Evolutionary conservation across 345 rosid species (phyloP), one percentile per base, ranked within the genome.

Genomic region (Noccaea bulbosa): DNA sequence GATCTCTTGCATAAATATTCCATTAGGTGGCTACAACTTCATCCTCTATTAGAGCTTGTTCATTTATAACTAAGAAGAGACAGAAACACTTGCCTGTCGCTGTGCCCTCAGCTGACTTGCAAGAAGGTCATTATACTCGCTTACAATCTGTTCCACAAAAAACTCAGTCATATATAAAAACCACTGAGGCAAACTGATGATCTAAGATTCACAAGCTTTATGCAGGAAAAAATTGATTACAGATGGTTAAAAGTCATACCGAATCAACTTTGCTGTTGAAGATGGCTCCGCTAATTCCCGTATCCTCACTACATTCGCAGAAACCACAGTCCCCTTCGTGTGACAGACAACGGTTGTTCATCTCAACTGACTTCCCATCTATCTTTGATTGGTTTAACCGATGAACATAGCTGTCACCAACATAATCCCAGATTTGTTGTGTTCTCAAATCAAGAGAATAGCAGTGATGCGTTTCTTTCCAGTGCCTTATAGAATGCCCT

Each of bases 351-450:
- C 52, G 82, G 27, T 67, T 63, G 69, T 76, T 83, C 80, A 84
- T 83, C 75, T 88, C 96, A 8, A 71, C 78, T 15, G 83, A 78
- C 75, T 91, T 91, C 17, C 84, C 96, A 74, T 94, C 95, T 72
- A 81, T 79, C 86, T 85, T 91, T 39, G 93, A 91, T 55, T 91
- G 99, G 88, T 88, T 94, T 47, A 94, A 81, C 17, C 99, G 83
- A 72, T 94, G 98, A 69, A 89, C 98, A 64, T 91, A 94, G 73
- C 67, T 84, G 78, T 94, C 99, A 62, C 99, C 98, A 75, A 88
- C 96, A 72, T 94, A 94, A 81, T 94, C 98, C 97, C 98, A 91
- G 27, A 94, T 91, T 79, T 94, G 97, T 44, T 91, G 93, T 40
- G 98, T 85, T 62, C 84, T 81, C 75, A 91, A 72, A 82, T 94